phyloP scores from a whole-genome alignment of 1,139 yeast species.

The Nakaseomyces uthaithaninus region DNA sequence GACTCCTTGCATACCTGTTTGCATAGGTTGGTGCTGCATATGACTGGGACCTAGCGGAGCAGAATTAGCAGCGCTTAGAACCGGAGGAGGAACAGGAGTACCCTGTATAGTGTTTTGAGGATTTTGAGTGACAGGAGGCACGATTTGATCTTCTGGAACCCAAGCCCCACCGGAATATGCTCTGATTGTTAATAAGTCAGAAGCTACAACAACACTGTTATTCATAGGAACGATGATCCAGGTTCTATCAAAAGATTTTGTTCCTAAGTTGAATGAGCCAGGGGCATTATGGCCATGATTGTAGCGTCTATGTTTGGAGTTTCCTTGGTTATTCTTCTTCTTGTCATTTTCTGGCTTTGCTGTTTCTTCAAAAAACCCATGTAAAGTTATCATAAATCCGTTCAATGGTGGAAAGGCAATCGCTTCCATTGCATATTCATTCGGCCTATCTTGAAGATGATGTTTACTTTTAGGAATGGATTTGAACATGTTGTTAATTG shows the following conservation, averaged over 20 bases:
- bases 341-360: conserved; percentile 42
- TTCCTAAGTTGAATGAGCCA: conserved; percentile 40
- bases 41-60: conserved; percentile 3
- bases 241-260: conserved; percentile 80
- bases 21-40: not conserved
- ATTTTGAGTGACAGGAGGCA: conserved; percentile 13
- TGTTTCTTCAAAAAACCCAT: conserved; percentile 74
- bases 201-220: conserved; percentile 71
- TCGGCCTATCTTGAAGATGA: conserved; percentile 53
- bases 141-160: conserved; percentile 29
- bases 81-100: conserved; percentile 6
- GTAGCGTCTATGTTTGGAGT: conserved; percentile 32
- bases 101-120: conserved; percentile 11
- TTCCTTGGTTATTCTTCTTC: conserved; percentile 13
- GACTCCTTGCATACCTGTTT: not conserved
- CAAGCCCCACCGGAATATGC: conserved; percentile 58
- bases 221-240: conserved; percentile 69
- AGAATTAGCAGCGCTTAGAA: conserved; percentile 4
- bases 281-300: conserved; percentile 23
- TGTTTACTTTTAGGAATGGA: conserved; percentile 73
- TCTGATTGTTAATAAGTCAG: conserved; percentile 69
- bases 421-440: conserved; percentile 67
- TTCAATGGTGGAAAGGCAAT: conserved; percentile 63
- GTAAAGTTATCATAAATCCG: conserved; percentile 70
- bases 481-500: conserved; percentile 52